A percentile compares a stretch with the other conserved stretches of the same genome.
Evolutionary conservation across 257 asterid species (phyloP).

Genomic region (Plectranthus barbatus): DNA sequence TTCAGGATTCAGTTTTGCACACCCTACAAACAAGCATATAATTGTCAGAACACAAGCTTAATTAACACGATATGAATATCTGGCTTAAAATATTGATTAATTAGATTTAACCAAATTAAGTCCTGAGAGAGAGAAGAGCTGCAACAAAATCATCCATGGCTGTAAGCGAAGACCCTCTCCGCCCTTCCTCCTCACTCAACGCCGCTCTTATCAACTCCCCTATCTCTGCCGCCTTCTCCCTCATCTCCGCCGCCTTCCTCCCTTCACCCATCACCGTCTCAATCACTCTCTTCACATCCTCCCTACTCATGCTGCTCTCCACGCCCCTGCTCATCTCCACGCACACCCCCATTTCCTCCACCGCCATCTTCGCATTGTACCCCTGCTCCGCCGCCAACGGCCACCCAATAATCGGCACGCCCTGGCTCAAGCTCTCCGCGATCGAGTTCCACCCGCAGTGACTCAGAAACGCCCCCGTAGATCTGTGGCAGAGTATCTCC

Average conservation of each 20-base stretch:
- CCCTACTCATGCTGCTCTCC: slow-evolving; percentile 28
- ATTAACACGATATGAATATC: too few species aligned
- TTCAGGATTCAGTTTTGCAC: too few species aligned
- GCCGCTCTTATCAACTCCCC: slow-evolving; percentile 49
- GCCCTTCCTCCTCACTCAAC: slow-evolving; percentile 31
- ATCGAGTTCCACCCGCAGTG: slow-evolving; percentile 95
- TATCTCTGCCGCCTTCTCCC: slow-evolving; percentile 43
- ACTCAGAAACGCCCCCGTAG: slow-evolving; percentile 65
- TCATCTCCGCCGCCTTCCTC: slow-evolving; percentile 53
- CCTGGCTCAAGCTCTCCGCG: slow-evolving; percentile 83
- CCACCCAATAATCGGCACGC: slow-evolving; percentile 90
- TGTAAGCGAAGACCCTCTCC: slow-evolving; percentile 41
- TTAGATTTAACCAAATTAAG: too few species aligned
- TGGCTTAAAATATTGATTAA: too few species aligned
- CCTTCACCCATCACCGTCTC: slow-evolving; percentile 39
- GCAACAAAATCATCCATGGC: slow-evolving; percentile 55
- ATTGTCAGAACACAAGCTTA: too few species aligned
- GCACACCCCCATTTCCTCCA: slow-evolving; percentile 75
- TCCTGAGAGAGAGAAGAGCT: slow-evolving; percentile 18
- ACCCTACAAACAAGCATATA: too few species aligned
- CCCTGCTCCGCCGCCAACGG: slow-evolving; percentile 92
- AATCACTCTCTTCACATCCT: slow-evolving; percentile 57
- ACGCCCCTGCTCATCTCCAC: slow-evolving; percentile 54
- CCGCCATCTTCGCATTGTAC: slow-evolving; percentile 70
- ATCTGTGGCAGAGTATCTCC: slow-evolving; percentile 68